Base-by-base conservation (phyloP, 1,284 basidiomycete species). In the Blastosporella zonata region DNA sequence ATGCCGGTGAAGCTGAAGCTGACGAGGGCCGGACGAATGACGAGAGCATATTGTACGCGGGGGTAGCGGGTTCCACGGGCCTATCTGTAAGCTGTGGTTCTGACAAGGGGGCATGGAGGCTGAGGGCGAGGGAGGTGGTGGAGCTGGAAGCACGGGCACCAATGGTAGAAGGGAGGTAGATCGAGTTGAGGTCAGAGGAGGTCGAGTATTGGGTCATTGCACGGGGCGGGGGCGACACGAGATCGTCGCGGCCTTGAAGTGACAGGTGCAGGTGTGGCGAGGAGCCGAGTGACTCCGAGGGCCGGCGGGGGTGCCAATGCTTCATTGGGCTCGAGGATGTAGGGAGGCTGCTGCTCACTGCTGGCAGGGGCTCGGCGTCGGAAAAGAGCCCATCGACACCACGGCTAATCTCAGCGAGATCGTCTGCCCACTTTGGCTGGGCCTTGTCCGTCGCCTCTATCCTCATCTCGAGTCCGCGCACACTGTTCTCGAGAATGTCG, bases 171-270 rank as follows among this genome's bases (percentile, higher is more conserved):
- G 87, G 87, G 2, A 90, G 65, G 10, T 72, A 59, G 43, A 90
- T 80, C 12, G 70, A 61, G 36, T 74, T 70, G 20, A 77, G 65
- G 53, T 79, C 74, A 20, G 73, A 67, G 6, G 74, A 71, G 20
- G 79, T 77, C 50, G 77, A 72, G 56, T 82, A 86, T 65, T 87
- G 82, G 2, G 86, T 89, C 23, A 90, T 59, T 2, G 86, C 84
- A 34, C 84, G 74, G 7, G 87, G 84, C n/a, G 87, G 73, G 22
- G 78, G 81, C 0, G 85, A 69, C 46, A 88, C 65, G 34, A 87
- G 74, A 34, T 75, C 65, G 23, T 71, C 71, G 31, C 84, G 75
- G 35, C 71, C 68, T 43, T 75, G 75, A 35, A 66, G 68, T 0
- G 79, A 75, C 31, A 79, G 72, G 46, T 72, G 71, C n/a, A 86